Percentiles rank a stretch among this genome's conserved stretches.
These are phyloP conservation scores for Diaporthe nobilis DNA, from an alignment of 2,329 filamentous ascomycete genomes.

Conservation along the genomic window DNA sequence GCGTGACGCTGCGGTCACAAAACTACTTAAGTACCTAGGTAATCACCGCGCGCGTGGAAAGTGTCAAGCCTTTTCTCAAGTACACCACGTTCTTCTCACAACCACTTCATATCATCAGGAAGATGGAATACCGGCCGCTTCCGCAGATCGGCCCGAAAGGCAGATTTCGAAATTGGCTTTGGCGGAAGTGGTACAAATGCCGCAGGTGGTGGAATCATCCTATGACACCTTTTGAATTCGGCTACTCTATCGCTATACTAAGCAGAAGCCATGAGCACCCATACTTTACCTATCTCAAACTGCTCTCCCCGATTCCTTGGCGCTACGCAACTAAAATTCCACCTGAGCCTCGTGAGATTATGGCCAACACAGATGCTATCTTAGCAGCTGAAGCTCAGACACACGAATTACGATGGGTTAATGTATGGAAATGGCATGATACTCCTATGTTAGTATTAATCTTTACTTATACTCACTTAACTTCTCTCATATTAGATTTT, in stretches of 20 bases:
- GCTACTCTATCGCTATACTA: background rate
- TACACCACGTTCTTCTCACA: background rate
- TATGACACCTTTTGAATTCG: background rate
- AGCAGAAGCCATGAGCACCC: constrained; percentile 5
- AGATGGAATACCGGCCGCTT: background rate
- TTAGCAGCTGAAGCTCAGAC: background rate
- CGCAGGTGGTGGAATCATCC: background rate
- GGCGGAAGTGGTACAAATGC: constrained; percentile 7
- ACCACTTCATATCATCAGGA: background rate
- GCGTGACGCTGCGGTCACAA: no score
- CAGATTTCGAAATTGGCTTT: constrained; percentile 1
- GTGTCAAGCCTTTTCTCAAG: background rate
- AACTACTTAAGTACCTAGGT: no score
- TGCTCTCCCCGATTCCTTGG: constrained; percentile 5
- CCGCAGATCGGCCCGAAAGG: constrained; percentile 6
- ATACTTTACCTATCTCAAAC: constrained; percentile 7
- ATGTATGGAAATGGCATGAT: constrained; percentile 13
- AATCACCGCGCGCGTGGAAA: no score
- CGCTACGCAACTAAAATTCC: background rate
- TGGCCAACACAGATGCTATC: background rate
- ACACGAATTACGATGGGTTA: background rate
- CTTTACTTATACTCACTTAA: background rate
- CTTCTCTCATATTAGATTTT: background rate
- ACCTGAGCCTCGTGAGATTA: background rate
- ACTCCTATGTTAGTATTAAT: constrained; percentile 7